Percentiles rank a stretch among this genome's conserved stretches.
phyloP scores from a whole-genome alignment of 805 yeast genomes.

The Ogataea paraovalis region DNA sequence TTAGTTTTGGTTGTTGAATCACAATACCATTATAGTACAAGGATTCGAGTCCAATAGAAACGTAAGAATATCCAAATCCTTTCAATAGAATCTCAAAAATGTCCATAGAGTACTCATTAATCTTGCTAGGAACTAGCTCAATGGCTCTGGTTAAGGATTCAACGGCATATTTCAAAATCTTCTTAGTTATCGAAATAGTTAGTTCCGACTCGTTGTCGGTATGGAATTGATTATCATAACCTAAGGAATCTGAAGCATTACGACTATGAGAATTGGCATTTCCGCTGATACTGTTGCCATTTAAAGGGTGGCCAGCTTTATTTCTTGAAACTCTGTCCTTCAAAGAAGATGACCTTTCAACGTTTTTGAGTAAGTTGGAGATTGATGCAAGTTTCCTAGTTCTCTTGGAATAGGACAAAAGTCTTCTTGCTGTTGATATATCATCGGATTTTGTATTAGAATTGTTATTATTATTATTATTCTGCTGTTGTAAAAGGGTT shows the following conservation, averaged over 20 bases:
- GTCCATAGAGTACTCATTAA: constrained; percentile 60
- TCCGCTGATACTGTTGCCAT: background rate
- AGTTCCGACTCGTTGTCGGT: constrained; percentile 19
- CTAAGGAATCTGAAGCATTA: constrained; percentile 2
- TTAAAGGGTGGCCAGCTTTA: background rate
- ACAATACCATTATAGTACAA: constrained; percentile 40
- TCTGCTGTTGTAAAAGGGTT: background rate
- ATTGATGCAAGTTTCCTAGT: constrained; percentile 25
- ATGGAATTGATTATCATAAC: background rate
- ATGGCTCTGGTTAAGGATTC: constrained; percentile 75
- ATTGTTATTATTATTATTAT: background rate
- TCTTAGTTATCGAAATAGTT: constrained; percentile 50
- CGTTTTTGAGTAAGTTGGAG: constrained; percentile 47
- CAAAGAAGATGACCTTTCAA: constrained; percentile 40
- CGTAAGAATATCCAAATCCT: constrained; percentile 69
- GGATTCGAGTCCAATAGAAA: constrained; percentile 72
- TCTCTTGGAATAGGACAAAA: constrained; percentile 16
- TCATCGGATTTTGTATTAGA: background rate
- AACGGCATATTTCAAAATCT: constrained; percentile 62
- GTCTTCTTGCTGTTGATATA: constrained; percentile 4
- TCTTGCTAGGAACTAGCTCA: constrained; percentile 62
- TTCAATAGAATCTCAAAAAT: constrained; percentile 62
- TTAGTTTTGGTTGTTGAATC: constrained; percentile 24
- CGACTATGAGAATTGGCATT: constrained; percentile 1
- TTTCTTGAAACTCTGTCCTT: constrained; percentile 23